phyloP scores from a whole-genome alignment of 73 alveolate genomes.

The Uronychia setigera region DNA sequence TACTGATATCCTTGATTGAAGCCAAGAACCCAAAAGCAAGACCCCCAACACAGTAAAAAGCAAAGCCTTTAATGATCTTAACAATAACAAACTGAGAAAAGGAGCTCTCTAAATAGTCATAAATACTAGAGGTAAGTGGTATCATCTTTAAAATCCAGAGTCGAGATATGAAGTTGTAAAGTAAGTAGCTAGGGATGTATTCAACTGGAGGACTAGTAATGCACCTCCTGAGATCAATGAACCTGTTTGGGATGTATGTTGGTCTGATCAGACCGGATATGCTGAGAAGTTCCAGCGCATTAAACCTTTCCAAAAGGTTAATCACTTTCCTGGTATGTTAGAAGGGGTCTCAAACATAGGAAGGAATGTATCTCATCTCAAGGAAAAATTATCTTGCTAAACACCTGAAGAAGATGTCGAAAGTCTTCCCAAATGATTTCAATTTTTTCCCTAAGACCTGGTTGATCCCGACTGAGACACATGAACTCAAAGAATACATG shows the following conservation, averaged over 20 bases:
- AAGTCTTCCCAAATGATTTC: constrained; percentile 67
- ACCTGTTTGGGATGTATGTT: constrained; percentile 62
- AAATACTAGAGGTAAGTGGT: not conserved
- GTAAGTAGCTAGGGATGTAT: constrained; percentile 32
- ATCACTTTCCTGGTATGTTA: constrained; percentile 88
- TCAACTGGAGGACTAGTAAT: constrained; percentile 45
- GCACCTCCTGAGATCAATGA: constrained; percentile 41
- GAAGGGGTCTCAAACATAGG: constrained; percentile 71
- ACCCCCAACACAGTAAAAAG: too few relatives aligned
- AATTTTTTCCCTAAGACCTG: constrained; percentile 79
- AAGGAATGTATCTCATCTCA: constrained; percentile 73
- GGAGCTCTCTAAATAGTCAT: not conserved
- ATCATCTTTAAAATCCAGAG: constrained; percentile 11
- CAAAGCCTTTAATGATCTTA: too few relatives aligned
- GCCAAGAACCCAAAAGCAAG: too few relatives aligned
- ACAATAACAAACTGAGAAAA: too few relatives aligned
- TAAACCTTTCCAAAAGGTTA: constrained; percentile 74
- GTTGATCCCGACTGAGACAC: constrained; percentile 79
- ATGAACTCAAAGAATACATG: constrained; percentile 51
- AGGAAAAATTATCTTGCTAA: constrained; percentile 80
- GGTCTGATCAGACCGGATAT: constrained; percentile 53
- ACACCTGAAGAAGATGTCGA: constrained; percentile 70
- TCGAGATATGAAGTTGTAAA: constrained; percentile 56
- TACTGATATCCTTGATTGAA: too few relatives aligned
- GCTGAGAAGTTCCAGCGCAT: constrained; percentile 61